These are phyloP conservation scores for Parathielavia appendiculata DNA, from an alignment of 495 filamentous ascomycete genomes.

Conservation along the genomic window DNA sequence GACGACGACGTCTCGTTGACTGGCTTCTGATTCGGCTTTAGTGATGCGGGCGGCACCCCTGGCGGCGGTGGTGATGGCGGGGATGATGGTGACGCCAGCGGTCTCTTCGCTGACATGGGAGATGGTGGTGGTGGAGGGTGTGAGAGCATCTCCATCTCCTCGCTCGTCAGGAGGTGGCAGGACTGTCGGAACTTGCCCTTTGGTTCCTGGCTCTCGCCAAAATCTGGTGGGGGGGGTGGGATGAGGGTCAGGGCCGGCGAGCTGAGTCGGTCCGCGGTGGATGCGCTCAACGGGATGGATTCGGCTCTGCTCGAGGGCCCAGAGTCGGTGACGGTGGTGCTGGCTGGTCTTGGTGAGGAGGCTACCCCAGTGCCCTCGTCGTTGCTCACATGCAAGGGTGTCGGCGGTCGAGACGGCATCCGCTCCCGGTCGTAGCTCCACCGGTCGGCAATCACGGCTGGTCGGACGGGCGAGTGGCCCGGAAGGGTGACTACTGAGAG, in stretches of 20 bases:
- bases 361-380: background rate
- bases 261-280: background rate
- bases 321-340: constrained; percentile 5
- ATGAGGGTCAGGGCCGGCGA: constrained; percentile 2
- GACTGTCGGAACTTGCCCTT: background rate
- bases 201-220: background rate
- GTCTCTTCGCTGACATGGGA: constrained; percentile 2
- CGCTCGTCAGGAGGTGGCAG: constrained; percentile 11
- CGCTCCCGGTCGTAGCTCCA: constrained; percentile 18
- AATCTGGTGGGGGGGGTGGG: background rate
- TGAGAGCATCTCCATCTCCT: constrained; percentile 14
- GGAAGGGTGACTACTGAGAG: background rate
- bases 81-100: background rate
- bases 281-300: background rate
- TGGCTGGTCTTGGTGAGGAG: constrained; percentile 8
- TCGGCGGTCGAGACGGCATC: constrained; percentile 8
- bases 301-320: constrained; percentile 4
- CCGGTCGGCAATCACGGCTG: constrained; percentile 6
- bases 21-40: background rate
- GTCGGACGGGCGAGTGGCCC: background rate
- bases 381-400: background rate
- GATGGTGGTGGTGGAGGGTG: background rate
- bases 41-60: background rate
- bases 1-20: background rate
- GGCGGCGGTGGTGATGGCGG: background rate